phyloP scores from a whole-genome alignment of 768 basidiomycete species.

The Chiua virens region DNA sequence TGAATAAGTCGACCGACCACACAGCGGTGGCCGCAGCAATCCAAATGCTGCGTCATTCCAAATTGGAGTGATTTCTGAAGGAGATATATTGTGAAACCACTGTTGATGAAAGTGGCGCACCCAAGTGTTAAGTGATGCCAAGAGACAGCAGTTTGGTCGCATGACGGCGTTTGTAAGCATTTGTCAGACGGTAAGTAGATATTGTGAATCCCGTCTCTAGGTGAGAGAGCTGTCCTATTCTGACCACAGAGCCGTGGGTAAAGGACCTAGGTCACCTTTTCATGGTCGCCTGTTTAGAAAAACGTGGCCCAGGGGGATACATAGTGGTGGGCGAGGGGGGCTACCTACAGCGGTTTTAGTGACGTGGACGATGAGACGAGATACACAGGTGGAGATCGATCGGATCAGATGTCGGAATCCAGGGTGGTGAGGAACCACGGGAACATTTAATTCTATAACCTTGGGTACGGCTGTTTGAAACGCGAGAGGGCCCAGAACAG shows the following conservation, averaged over 20 bases:
- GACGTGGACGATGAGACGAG: constrained; percentile 13
- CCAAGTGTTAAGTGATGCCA: background rate
- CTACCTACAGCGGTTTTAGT: constrained; percentile 4
- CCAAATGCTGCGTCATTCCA: background rate
- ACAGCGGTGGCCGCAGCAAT: background rate
- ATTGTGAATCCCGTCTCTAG: constrained; percentile 3
- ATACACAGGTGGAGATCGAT: constrained; percentile 18
- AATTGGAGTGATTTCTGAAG: background rate
- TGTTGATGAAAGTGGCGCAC: background rate
- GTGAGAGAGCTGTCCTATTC: background rate
- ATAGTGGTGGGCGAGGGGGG: background rate
- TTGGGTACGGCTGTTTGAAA: background rate
- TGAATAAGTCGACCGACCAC: no score
- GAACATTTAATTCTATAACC: background rate
- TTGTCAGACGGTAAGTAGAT: background rate
- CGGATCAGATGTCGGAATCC: constrained; percentile 13
- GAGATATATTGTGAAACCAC: background rate
- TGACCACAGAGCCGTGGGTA: constrained; percentile 2
- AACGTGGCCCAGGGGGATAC: background rate
- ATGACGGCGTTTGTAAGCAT: constrained; percentile 7
- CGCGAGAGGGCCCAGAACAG: no score
- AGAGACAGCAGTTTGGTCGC: constrained; percentile 4
- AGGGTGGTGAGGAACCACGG: background rate
- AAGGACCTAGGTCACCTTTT: constrained; percentile 27
- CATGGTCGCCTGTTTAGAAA: constrained; percentile 12